Percentiles rank a stretch among this genome's conserved stretches.
phyloP scores from a whole-genome alignment of 1,284 basidiomycete species.

The Tylopilus orsonianus region DNA sequence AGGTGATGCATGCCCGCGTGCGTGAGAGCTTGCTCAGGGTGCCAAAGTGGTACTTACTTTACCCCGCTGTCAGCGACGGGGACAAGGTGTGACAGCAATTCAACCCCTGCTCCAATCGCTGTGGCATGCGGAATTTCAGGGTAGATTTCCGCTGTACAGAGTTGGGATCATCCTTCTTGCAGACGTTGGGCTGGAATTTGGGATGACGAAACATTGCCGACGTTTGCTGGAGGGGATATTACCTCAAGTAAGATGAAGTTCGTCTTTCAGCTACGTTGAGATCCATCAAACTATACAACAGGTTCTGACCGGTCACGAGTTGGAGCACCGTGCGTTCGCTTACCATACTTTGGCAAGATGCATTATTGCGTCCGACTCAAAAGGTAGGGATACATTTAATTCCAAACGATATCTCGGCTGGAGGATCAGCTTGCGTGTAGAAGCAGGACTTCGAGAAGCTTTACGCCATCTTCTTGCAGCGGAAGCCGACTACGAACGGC shows the following conservation, averaged over 20 bases:
- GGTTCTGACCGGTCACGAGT: constrained; percentile 68
- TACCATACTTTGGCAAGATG: constrained; percentile 73
- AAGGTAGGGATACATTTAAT: constrained; percentile 24
- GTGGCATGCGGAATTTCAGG: constrained; percentile 79
- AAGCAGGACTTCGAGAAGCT: constrained; percentile 51
- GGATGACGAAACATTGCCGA: constrained; percentile 63
- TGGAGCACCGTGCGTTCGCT: constrained; percentile 73
- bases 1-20: constrained; percentile 64
- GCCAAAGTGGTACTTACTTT: constrained; percentile 5
- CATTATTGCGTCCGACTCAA: constrained; percentile 50
- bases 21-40: constrained; percentile 20
- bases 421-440: constrained; percentile 5
- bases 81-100: constrained; percentile 60
- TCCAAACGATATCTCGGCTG: constrained; percentile 2
- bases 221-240: constrained; percentile 71
- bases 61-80: constrained; percentile 39
- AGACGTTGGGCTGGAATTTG: constrained; percentile 73
- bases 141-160: constrained; percentile 63
- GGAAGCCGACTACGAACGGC: constrained; percentile 56
- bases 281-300: constrained; percentile 28
- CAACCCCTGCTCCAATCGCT: constrained; percentile 67
- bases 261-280: not conserved
- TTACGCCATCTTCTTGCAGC: constrained; percentile 61
- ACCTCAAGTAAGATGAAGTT: constrained; percentile 57
- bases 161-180: constrained; percentile 68